Conservation (phyloP, 441 rosid species). For the Pelargonium citronellum region DNA sequence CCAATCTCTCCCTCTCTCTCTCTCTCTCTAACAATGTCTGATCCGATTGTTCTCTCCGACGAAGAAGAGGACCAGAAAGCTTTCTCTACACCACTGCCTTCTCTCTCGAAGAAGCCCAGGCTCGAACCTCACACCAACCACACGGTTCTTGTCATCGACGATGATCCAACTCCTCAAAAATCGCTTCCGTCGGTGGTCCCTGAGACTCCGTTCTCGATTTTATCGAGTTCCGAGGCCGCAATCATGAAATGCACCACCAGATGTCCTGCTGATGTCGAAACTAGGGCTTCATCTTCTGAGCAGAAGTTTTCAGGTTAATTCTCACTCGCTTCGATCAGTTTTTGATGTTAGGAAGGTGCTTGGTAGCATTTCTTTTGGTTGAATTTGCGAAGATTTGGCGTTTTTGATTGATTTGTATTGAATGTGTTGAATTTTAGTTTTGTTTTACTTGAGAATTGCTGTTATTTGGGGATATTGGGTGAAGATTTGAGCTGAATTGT, state of each 20-base stretch:
- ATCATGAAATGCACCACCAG: slow-evolving; percentile 37
- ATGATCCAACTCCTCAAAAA: slow-evolving; percentile 71
- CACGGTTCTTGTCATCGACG: slow-evolving; percentile 53
- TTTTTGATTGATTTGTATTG: background rate
- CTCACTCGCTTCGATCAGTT: background rate
- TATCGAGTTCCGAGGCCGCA: slow-evolving; percentile 28
- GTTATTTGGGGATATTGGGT: too few species aligned
- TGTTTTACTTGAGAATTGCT: background rate
- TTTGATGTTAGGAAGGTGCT: background rate
- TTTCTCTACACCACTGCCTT: slow-evolving; percentile 37
- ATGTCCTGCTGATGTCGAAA: slow-evolving; percentile 18
- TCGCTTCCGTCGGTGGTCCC: slow-evolving; percentile 40
- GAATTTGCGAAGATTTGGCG: background rate
- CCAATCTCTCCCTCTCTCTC: slow-evolving; percentile 9
- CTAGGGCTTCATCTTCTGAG: slow-evolving; percentile 30
- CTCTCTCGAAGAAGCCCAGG: slow-evolving; percentile 46
- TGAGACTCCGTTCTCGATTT: slow-evolving; percentile 59
- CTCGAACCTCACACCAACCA: slow-evolving; percentile 21
- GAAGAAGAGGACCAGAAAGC: slow-evolving; percentile 42
- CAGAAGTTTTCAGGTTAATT: slow-evolving; percentile 39
- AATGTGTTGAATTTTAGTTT: background rate
- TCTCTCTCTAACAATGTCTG: slow-evolving; percentile 26
- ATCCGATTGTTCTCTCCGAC: slow-evolving; percentile 63
- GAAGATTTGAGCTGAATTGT: background rate
- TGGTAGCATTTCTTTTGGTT: background rate